These are phyloP conservation scores for Fusarium stilboides DNA, from an alignment of 2,329 filamentous ascomycete genomes.

Conservation along the genomic window DNA sequence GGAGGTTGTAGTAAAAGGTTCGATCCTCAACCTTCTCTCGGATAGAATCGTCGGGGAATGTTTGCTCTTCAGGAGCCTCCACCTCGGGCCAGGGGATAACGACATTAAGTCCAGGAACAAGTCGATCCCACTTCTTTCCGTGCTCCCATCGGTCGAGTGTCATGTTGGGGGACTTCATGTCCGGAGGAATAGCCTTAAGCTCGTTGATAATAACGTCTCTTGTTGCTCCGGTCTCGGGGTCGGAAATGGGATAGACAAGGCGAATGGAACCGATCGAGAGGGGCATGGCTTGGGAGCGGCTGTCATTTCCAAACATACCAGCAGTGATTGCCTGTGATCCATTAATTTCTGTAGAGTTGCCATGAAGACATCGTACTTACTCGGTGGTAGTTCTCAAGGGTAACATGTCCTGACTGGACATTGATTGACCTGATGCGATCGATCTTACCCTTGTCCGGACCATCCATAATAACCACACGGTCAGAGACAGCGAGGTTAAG, in stretches of 20 bases:
- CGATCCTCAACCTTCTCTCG: slow-evolving; percentile 81
- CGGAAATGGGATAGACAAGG: slow-evolving; percentile 82
- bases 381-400: slow-evolving; percentile 74
- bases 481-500: slow-evolving; percentile 79
- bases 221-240: slow-evolving; percentile 74
- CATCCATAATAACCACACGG: slow-evolving; percentile 85
- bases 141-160: slow-evolving; percentile 59
- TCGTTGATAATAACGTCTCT: slow-evolving; percentile 85
- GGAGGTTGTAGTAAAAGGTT: slow-evolving; percentile 84
- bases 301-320: slow-evolving; percentile 52
- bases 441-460: slow-evolving; percentile 87
- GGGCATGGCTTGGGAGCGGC: slow-evolving; percentile 57
- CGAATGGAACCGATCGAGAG: slow-evolving; percentile 81
- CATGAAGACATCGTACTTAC: slow-evolving; percentile 62
- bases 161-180: slow-evolving; percentile 63
- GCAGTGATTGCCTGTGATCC: slow-evolving; percentile 47
- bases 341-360: background rate
- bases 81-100: slow-evolving; percentile 83
- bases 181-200: slow-evolving; percentile 68
- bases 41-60: slow-evolving; percentile 78
- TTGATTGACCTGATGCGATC: slow-evolving; percentile 76
- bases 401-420: slow-evolving; percentile 68
- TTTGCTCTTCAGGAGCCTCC: slow-evolving; percentile 64
- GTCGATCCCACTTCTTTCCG: slow-evolving; percentile 64
- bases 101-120: slow-evolving; percentile 80